Percentiles rank a stretch among this genome's conserved stretches.
Evolutionary conservation across 116 monocot species (phyloP).

Genomic region (Cymodocea nodosa): DNA sequence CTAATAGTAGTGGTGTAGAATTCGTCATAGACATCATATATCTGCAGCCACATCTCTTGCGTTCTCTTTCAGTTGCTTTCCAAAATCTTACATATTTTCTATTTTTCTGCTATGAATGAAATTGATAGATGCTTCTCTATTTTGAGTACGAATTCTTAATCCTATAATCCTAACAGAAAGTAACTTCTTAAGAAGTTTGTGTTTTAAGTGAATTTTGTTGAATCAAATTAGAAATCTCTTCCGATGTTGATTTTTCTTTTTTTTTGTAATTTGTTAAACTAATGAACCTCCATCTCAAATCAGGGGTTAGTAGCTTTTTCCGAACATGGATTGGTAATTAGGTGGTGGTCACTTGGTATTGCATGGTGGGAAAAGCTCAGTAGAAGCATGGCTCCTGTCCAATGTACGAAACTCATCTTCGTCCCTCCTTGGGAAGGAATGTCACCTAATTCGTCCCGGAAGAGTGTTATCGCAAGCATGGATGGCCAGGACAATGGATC

Average conservation of each 20-base stretch:
- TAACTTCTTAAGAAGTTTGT: background rate
- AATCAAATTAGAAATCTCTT: too few relatives aligned
- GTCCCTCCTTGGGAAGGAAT: slow-evolving; percentile 97
- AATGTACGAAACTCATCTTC: slow-evolving; percentile 90
- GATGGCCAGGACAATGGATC: slow-evolving; percentile 15
- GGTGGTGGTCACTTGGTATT: slow-evolving; percentile 95
- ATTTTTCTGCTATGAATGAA: background rate
- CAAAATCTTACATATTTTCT: background rate
- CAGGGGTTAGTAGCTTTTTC: slow-evolving; percentile 97
- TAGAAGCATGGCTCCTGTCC: slow-evolving; percentile 70
- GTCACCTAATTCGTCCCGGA: slow-evolving; percentile 83
- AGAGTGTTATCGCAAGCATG: slow-evolving; percentile 78
- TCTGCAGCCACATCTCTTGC: background rate
- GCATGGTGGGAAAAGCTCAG: slow-evolving; percentile 98
- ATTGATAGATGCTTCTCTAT: background rate
- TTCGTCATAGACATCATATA: background rate
- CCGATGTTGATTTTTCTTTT: background rate
- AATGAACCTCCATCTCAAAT: slow-evolving; percentile 7
- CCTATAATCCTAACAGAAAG: background rate
- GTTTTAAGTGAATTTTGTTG: too few relatives aligned
- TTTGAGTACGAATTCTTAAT: background rate
- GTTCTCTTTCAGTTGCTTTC: background rate
- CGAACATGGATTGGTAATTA: slow-evolving; percentile 91
- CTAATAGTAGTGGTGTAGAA: too few relatives aligned
- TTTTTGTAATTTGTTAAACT: background rate